Conservation (phyloP, 116 monocot species). For the Cymodocea nodosa region DNA sequence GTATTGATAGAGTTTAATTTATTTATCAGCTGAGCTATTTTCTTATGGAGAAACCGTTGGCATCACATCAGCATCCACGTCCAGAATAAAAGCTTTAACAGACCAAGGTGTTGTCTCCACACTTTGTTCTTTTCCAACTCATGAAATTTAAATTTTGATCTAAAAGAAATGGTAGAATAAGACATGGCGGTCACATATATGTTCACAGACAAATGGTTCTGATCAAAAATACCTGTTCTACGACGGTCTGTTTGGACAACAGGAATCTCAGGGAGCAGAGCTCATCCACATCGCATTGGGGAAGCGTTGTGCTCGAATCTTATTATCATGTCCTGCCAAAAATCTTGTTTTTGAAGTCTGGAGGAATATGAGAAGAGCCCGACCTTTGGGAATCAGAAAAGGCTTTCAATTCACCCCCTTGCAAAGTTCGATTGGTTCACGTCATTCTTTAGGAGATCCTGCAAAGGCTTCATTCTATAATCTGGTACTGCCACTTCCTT, state of each 20-base stretch:
- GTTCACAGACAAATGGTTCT: not conserved
- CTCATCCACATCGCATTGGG: not conserved
- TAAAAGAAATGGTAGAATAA: not conserved
- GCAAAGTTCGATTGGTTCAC: not conserved
- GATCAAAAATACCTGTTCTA: not conserved
- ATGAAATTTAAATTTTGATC: not conserved
- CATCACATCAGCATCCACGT: not conserved
- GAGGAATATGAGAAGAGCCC: conserved; percentile 20
- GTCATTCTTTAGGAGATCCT: not conserved
- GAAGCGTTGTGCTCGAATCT: not conserved
- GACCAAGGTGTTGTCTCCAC: not conserved
- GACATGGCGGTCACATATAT: not conserved
- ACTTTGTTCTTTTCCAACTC: not conserved
- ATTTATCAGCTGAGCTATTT: not conserved
- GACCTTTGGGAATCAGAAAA: not conserved
- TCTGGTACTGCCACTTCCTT: not conserved
- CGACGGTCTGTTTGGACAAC: not conserved
- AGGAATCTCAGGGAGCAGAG: conserved; percentile 3
- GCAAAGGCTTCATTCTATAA: not conserved
- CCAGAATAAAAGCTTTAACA: not conserved
- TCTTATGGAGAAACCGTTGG: not conserved
- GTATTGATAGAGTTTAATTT: not conserved
- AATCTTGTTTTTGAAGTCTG: conserved; percentile 27
- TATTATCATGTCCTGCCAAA: not conserved
- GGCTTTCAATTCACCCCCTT: not conserved